Base-by-base conservation (phyloP, 1,284 basidiomycete species). In the Wolfiporia cocos region DNA sequence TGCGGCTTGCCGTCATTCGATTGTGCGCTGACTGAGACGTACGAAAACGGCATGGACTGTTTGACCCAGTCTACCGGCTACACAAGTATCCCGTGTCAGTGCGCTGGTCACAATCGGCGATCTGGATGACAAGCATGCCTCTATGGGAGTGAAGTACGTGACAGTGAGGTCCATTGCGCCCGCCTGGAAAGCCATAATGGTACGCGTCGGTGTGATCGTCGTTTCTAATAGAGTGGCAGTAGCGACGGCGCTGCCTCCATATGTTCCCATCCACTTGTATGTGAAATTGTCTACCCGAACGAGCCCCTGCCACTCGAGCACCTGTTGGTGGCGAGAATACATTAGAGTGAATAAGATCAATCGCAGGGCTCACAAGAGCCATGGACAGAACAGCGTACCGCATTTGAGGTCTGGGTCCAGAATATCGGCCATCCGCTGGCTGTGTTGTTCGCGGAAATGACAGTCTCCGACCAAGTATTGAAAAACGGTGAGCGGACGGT, bases 401-500 rank as follows among this genome's bases (percentile, higher is more conserved):
- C n/a, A n/a, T n/a, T n/a, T n/a, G n/a, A n/a, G n/a, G n/a, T n/a
- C n/a, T n/a, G n/a, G n/a, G n/a, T n/a, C 26, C 26, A 28, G 14
- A 28, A 28, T 28, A 14, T 28, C 26, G 26, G 7, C 26, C 26
- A 28, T 14, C 14, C 26, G 14, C 14, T 14, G 9, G 26, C 14
- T 28, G 14, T 14, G 14, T 28, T 14, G 26, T 7, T 28, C 7
- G 9, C 26, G n/a, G n/a, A n/a, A 28, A 9, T 28, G 26, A 14
- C 14, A 28, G 32, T 34, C 7, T 17, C 11, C 18, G 7, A 15
- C 32, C 32, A 34, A 7, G 32, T 15, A 19, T 15, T 34, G 32
- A 53, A 18, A 40, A 49, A 49, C 6, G 51, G 47, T 4, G 49
- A 43, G 20, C 46, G 43, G 11, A 48, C 44, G 22, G 48, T 44